phyloP scores from a whole-genome alignment of 805 yeast genomes.

The Starmerella roubikii region DNA sequence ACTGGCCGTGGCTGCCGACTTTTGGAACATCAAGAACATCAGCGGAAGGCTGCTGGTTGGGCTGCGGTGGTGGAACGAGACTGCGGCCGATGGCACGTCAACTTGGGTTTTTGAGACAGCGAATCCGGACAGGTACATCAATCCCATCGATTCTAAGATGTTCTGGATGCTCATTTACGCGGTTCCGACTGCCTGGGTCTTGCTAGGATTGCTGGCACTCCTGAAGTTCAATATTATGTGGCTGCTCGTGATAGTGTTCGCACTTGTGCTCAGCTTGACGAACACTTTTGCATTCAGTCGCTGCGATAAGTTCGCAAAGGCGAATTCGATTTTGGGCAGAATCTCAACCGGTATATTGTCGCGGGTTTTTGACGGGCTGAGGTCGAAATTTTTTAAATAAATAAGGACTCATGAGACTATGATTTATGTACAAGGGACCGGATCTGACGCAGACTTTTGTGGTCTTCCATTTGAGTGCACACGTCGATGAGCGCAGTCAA shows the following conservation, averaged over 20 bases:
- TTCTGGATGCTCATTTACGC: constrained; percentile 73
- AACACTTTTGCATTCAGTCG: constrained; percentile 83
- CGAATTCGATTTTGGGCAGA: constrained; percentile 42
- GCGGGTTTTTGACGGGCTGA: constrained; percentile 10
- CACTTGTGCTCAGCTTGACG: constrained; percentile 58
- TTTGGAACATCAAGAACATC: constrained; percentile 86
- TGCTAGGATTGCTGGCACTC: constrained; percentile 63
- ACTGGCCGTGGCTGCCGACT: constrained; percentile 70
- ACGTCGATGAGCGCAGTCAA: constrained; percentile 32
- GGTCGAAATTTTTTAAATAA: constrained; percentile 9
- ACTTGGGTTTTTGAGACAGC: constrained; percentile 85
- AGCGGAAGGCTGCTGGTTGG: constrained; percentile 86
- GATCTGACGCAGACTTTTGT: constrained; percentile 12
- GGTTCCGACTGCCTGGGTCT: constrained; percentile 63
- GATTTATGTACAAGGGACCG: neutral
- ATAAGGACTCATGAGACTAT: neutral
- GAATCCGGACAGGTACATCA: constrained; percentile 48
- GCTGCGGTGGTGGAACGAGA: constrained; percentile 89
- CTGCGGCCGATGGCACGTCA: constrained; percentile 47
- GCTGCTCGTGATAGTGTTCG: constrained; percentile 37
- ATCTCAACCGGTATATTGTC: constrained; percentile 20
- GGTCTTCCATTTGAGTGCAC: constrained; percentile 35
- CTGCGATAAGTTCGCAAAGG: constrained; percentile 85
- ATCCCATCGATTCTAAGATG: constrained; percentile 80
- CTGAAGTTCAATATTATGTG: constrained; percentile 60